A percentile compares a stretch with the other conserved stretches of the same genome.
Evolutionary conservation across 2,329 filamentous ascomycete genomes (phyloP).

Genomic region (Phialophora tarda): DNA sequence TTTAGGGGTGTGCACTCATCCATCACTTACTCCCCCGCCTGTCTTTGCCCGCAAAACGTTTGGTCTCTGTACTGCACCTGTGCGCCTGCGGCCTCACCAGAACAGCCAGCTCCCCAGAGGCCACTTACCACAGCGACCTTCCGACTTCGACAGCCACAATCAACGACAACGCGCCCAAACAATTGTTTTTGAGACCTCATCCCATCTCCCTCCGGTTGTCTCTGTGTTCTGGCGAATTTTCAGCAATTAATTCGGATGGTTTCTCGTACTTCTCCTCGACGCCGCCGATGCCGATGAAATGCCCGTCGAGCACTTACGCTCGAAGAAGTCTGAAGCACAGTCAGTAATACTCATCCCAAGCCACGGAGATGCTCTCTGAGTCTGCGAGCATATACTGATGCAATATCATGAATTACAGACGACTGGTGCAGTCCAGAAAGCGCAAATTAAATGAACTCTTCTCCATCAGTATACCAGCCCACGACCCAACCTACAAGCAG

Average conservation of each 20-base stretch:
- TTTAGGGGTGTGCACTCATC: not conserved
- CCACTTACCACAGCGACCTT: slow-evolving; percentile 23
- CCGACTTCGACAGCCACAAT: slow-evolving; percentile 40
- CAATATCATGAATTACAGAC: slow-evolving; percentile 49
- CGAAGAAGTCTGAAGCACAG: slow-evolving; percentile 59
- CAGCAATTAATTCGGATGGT: slow-evolving; percentile 57
- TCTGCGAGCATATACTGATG: slow-evolving; percentile 45
- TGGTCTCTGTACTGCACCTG: slow-evolving; percentile 8
- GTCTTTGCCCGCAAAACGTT: slow-evolving; percentile 3
- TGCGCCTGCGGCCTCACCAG: not conserved
- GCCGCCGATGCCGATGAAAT: slow-evolving; percentile 34
- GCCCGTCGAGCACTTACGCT: slow-evolving; percentile 52
- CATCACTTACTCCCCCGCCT: not conserved
- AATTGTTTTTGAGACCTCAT: slow-evolving; percentile 54
- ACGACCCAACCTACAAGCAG: slow-evolving; percentile 60
- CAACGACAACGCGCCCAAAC: slow-evolving; percentile 49
- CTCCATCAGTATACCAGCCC: slow-evolving; percentile 67
- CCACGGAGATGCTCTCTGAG: slow-evolving; percentile 38
- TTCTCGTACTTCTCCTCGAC: slow-evolving; percentile 44
- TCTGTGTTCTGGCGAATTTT: slow-evolving; percentile 48
- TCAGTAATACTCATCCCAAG: slow-evolving; percentile 48
- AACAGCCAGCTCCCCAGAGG: slow-evolving; percentile 20
- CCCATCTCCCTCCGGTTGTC: slow-evolving; percentile 51
- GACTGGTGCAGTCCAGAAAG: slow-evolving; percentile 78
- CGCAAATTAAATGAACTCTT: slow-evolving; percentile 89